Evolutionary conservation across 768 basidiomycete genomes (phyloP).

Genomic region (Strobilomyces confusus): DNA sequence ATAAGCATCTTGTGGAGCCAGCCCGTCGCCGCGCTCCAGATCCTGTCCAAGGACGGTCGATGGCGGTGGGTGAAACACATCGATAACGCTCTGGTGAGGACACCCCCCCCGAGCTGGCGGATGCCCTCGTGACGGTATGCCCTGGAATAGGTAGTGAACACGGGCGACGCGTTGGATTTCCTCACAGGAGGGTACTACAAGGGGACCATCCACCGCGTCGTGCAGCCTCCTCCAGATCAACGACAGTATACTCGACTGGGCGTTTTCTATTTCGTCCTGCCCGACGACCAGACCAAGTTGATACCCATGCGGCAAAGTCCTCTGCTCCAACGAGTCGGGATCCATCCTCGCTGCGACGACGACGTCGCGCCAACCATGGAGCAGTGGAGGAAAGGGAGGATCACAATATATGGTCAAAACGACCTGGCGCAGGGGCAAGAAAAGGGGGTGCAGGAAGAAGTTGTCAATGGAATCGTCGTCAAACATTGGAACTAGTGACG

Average conservation of each 20-base stretch:
- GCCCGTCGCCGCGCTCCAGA: constrained; percentile 55
- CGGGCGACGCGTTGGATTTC: constrained; percentile 57
- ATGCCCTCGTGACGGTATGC: background rate
- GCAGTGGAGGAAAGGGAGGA: constrained; percentile 49
- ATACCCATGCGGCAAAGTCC: constrained; percentile 45
- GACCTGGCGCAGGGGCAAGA: constrained; percentile 39
- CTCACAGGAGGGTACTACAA: constrained; percentile 58
- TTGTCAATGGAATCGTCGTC: constrained; percentile 51
- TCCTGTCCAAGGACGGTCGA: constrained; percentile 45
- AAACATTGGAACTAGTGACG: constrained; percentile 48
- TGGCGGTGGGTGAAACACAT: constrained; percentile 61
- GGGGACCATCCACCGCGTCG: constrained; percentile 58
- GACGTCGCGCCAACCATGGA: constrained; percentile 47
- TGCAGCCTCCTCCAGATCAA: constrained; percentile 56
- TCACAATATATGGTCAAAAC: constrained; percentile 47
- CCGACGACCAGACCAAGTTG: constrained; percentile 48
- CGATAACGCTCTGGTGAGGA: constrained; percentile 50
- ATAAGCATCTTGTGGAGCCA: constrained; percentile 61
- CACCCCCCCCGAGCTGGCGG: background rate
- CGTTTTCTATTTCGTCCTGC: constrained; percentile 53
- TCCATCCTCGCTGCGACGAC: constrained; percentile 36
- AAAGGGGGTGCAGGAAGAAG: constrained; percentile 49
- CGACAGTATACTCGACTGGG: constrained; percentile 47
- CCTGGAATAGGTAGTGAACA: constrained; percentile 48
- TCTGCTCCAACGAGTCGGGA: constrained; percentile 43